Conservation (phyloP, 176 grass and related monocot genomes). For the Thalia dealbata region DNA sequence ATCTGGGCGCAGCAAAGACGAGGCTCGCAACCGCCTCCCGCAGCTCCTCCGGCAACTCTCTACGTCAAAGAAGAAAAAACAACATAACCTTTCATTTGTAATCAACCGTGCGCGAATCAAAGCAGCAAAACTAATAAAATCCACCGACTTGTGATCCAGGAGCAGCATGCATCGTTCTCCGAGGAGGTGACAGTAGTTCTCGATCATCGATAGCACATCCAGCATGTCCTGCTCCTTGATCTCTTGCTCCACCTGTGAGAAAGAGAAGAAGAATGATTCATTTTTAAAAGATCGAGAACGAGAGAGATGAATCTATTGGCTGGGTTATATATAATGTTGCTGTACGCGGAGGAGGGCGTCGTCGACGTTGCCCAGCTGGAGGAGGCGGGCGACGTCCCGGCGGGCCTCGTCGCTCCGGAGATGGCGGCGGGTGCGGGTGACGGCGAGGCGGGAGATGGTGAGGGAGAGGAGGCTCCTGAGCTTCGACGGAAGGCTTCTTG, state of each 20-base stretch:
- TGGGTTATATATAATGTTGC: background rate
- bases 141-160: constrained; percentile 34
- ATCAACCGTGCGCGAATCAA: background rate
- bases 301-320: background rate
- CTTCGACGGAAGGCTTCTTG: constrained; percentile 55
- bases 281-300: background rate
- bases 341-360: constrained; percentile 50
- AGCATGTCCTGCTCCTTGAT: constrained; percentile 60
- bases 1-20: constrained; percentile 45
- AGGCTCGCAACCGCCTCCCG: constrained; percentile 58
- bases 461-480: constrained; percentile 36
- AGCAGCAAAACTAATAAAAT: background rate
- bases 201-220: constrained; percentile 44
- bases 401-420: constrained; percentile 49
- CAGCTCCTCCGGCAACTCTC: constrained; percentile 69
- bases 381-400: constrained; percentile 64
- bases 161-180: constrained; percentile 39
- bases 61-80: background rate
- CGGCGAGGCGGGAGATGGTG: constrained; percentile 33
- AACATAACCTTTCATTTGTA: background rate
- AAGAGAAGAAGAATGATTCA: background rate
- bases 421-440: constrained; percentile 43
- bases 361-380: constrained; percentile 51
- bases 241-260: constrained; percentile 54
- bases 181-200: constrained; percentile 50